Conservation (phyloP, 345 rosid species). For the Murraya koenigii region DNA sequence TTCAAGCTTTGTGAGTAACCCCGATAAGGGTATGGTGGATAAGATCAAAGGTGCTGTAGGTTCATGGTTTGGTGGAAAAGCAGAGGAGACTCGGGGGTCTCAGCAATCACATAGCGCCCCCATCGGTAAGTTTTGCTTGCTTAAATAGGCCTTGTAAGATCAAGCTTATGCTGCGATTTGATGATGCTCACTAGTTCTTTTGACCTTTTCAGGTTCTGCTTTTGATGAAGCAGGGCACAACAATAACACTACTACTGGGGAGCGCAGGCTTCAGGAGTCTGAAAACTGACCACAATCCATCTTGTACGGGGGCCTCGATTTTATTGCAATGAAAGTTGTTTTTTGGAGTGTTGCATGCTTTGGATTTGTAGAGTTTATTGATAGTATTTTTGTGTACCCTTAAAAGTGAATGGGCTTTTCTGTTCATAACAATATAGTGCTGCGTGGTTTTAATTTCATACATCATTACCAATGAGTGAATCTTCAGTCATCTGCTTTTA, state of each 20-base stretch:
- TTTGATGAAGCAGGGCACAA: constrained; percentile 11
- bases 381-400: not conserved
- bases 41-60: constrained; percentile 54
- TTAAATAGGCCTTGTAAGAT: not conserved
- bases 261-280: constrained; percentile 36
- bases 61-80: constrained; percentile 53
- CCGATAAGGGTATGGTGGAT: constrained; percentile 40
- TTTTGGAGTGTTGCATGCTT: not conserved
- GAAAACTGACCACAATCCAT: constrained; percentile 27
- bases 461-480: too few relatives aligned
- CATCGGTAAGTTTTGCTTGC: constrained; percentile 18
- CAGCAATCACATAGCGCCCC: constrained; percentile 31
- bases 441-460: too few relatives aligned
- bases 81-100: constrained; percentile 19
- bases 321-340: not conserved
- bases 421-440: not conserved
- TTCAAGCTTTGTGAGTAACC: constrained; percentile 16
- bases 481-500: too few relatives aligned
- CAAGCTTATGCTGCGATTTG: not conserved
- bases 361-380: not conserved
- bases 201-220: constrained; percentile 11
- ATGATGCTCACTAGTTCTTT: not conserved
- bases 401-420: not conserved
- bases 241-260: constrained; percentile 2
- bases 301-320: not conserved